A percentile compares a stretch with the other conserved stretches of the same genome.
These are phyloP conservation scores for Sclerotinia spermophila DNA, from an alignment of 2,329 filamentous ascomycete genomes.

Conservation along the genomic window DNA sequence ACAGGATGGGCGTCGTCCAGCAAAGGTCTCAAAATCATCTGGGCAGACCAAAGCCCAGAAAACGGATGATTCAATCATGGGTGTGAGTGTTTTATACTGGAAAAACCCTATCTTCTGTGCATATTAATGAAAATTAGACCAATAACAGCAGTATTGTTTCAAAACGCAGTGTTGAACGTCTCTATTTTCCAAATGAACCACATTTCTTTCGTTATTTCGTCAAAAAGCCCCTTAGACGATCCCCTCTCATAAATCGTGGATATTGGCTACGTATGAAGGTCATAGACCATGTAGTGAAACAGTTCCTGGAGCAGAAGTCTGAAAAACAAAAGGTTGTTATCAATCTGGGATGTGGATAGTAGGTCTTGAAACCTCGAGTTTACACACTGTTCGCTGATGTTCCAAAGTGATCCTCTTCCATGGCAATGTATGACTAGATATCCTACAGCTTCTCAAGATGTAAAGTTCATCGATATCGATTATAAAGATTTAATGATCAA, in stretches of 20 bases:
- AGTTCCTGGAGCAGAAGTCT: conserved; percentile 62
- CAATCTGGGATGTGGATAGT: conserved; percentile 90
- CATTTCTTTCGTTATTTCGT: conserved; percentile 90
- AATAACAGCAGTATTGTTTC: conserved; percentile 92
- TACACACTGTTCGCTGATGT: conserved; percentile 11
- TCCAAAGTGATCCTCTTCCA: conserved; percentile 73
- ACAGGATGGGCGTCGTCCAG: conserved; percentile 4
- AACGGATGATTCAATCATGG: conserved; percentile 44
- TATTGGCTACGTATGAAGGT: conserved; percentile 56
- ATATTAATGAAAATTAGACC: conserved; percentile 49
- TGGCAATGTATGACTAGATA: conserved; percentile 77
- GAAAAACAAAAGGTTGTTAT: conserved; percentile 67
- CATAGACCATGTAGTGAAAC: conserved; percentile 68
- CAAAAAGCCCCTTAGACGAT: conserved; percentile 73
- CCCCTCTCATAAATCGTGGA: conserved; percentile 86
- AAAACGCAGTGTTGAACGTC: conserved; percentile 85
- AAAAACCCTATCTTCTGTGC: not conserved
- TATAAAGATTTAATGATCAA: conserved; percentile 74
- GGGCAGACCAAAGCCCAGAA: conserved; percentile 14
- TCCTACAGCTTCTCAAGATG: conserved; percentile 51
- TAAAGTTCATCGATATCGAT: conserved; percentile 79
- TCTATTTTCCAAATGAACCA: conserved; percentile 73
- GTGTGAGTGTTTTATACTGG: conserved; percentile 24
- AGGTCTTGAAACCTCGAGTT: conserved; percentile 41
- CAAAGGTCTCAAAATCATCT: conserved; percentile 5